A percentile compares a stretch with the other conserved stretches of the same genome.
Evolutionary conservation across 2,329 filamentous ascomycete species (phyloP).

Genomic region (Aspergillus latus): DNA sequence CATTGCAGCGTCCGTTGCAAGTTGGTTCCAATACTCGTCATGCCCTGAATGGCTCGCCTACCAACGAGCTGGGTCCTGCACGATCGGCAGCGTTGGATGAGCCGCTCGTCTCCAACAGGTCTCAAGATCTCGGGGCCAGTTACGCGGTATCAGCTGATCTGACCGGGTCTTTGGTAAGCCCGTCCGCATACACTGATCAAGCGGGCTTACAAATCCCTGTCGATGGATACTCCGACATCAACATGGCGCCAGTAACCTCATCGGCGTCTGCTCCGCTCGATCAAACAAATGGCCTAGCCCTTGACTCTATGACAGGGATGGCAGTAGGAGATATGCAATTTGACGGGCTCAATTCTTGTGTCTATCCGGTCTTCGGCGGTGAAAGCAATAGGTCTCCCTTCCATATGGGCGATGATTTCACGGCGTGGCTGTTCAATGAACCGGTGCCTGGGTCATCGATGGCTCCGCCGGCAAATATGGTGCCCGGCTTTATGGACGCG

Average conservation of each 20-base stretch:
- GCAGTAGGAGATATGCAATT: slow-evolving; percentile 31
- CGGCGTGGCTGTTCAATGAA: slow-evolving; percentile 79
- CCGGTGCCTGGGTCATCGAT: slow-evolving; percentile 56
- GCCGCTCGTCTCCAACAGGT: slow-evolving; percentile 14
- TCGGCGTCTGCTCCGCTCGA: slow-evolving; percentile 28
- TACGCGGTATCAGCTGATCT: slow-evolving; percentile 24
- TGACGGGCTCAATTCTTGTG: slow-evolving; percentile 40
- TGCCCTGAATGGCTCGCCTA: slow-evolving; percentile 17
- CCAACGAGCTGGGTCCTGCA: slow-evolving; percentile 18
- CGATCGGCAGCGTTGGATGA: slow-evolving; percentile 15
- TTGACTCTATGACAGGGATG: slow-evolving; percentile 28
- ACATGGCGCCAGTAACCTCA: slow-evolving; percentile 20
- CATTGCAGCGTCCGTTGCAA: slow-evolving; percentile 25
- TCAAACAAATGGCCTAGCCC: slow-evolving; percentile 27
- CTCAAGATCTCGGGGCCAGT: slow-evolving; percentile 14
- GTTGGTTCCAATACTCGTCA: slow-evolving; percentile 14
- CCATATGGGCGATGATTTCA: slow-evolving; percentile 82
- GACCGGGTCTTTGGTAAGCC: slow-evolving; percentile 20
- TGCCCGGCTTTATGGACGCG: slow-evolving; percentile 43
- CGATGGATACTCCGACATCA: slow-evolving; percentile 23
- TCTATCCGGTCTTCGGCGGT: slow-evolving; percentile 82
- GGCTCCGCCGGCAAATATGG: slow-evolving; percentile 42
- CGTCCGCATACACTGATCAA: slow-evolving; percentile 20
- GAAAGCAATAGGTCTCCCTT: slow-evolving; percentile 88
- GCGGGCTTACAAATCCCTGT: slow-evolving; percentile 20